Evolutionary conservation across 169 alveolate species (phyloP).

Genomic region (Amoebophrya sp.): DNA sequence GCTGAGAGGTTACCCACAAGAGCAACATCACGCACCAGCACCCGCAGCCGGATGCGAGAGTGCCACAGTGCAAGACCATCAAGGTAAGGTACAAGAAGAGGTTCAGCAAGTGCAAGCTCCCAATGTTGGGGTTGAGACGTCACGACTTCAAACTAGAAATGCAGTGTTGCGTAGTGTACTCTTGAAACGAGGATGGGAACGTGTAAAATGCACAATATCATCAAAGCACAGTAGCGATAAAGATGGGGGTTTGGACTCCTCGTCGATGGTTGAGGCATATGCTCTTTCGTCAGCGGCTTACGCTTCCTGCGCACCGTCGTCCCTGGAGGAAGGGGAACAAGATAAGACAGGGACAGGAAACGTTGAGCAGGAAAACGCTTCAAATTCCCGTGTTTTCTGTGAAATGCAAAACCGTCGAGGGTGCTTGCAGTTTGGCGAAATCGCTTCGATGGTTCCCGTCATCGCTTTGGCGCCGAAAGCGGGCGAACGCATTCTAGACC

Average conservation of each 20-base stretch:
- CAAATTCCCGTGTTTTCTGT: background rate
- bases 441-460: conserved; percentile 30
- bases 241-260: background rate
- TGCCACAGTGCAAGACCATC: too few species aligned
- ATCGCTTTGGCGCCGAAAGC: background rate
- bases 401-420: background rate
- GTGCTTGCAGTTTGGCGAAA: background rate
- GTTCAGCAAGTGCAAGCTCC: background rate
- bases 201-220: background rate
- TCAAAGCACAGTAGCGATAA: background rate
- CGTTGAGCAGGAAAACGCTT: background rate
- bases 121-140: background rate
- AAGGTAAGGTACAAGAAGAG: background rate
- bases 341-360: background rate
- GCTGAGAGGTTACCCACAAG: background rate
- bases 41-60: background rate
- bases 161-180: too few species aligned
- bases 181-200: background rate
- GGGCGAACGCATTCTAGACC: conserved; percentile 54
- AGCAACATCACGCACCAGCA: background rate
- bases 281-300: background rate
- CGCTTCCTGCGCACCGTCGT: background rate
- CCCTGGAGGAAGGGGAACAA: background rate
- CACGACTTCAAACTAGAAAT: too few species aligned
- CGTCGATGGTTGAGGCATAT: background rate